These are phyloP conservation scores for Pythium utonaiense DNA, from an alignment of 352 stramenopile species.

Conservation along the genomic window DNA sequence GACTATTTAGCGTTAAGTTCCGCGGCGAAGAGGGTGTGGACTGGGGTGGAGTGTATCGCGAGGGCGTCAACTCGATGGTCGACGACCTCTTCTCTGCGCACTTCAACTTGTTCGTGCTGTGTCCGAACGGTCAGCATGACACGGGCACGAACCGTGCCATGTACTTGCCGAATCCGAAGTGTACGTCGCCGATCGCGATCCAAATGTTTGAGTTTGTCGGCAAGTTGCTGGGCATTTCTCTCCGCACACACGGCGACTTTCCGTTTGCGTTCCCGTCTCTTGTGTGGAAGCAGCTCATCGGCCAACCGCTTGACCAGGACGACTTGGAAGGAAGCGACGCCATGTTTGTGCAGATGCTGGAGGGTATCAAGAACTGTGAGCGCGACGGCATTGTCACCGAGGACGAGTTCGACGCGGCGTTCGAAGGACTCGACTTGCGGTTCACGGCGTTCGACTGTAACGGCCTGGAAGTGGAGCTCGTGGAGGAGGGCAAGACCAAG, in stretches of 20 bases:
- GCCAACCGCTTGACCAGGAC: conserved; percentile 61
- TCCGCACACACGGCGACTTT: conserved; percentile 91
- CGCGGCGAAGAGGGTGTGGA: conserved; percentile 86
- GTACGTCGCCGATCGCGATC: conserved; percentile 81
- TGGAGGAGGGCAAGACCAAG: conserved; percentile 57
- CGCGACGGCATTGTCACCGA: conserved; percentile 73
- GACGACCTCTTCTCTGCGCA: conserved; percentile 85
- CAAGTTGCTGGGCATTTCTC: conserved; percentile 92
- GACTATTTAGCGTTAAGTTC: conserved; percentile 89
- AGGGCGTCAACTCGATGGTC: conserved; percentile 87
- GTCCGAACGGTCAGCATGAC: conserved; percentile 85
- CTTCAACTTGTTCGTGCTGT: conserved; percentile 84
- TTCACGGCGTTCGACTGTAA: conserved; percentile 86
- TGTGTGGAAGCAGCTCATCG: conserved; percentile 92
- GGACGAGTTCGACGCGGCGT: conserved; percentile 76
- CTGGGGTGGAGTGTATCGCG: conserved; percentile 87
- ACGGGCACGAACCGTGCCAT: conserved; percentile 82
- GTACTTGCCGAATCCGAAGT: conserved; percentile 88
- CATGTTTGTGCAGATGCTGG: conserved; percentile 88
- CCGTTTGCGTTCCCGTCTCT: conserved; percentile 90
- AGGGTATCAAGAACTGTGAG: conserved; percentile 83
- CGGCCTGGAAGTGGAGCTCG: conserved; percentile 77
- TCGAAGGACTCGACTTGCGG: conserved; percentile 68
- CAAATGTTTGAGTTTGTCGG: conserved; percentile 94
- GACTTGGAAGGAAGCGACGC: conserved; percentile 90